Conservation (phyloP, 257 asterid genomes). For the Schizonepeta tenuifolia region DNA sequence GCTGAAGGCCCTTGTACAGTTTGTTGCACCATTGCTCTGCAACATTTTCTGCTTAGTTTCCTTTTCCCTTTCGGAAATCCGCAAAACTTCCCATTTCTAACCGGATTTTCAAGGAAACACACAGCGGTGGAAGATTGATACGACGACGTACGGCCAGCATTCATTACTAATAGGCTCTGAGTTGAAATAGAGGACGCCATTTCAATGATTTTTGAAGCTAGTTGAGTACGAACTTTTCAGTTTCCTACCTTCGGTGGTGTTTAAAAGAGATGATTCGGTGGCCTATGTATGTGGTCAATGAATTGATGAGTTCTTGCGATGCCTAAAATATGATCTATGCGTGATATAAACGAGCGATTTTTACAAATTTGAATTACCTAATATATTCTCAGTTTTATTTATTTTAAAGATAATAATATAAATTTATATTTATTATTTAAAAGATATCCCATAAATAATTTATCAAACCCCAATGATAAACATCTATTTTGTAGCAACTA, state of each 20-base stretch:
- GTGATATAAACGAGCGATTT: too few species aligned
- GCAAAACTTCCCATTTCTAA: neutral
- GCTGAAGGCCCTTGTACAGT: constrained; percentile 69
- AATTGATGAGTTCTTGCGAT: constrained; percentile 1
- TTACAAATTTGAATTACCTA: too few species aligned
- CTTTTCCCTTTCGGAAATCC: constrained; percentile 23
- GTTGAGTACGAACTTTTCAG: neutral
- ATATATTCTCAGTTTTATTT: too few species aligned
- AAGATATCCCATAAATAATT: too few species aligned
- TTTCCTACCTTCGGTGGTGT: neutral
- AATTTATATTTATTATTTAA: too few species aligned
- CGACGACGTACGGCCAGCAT: constrained; percentile 24
- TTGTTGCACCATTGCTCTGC: constrained; percentile 67
- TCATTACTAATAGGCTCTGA: constrained; percentile 32
- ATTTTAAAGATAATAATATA: too few species aligned
- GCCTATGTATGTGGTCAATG: neutral
- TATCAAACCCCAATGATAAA: too few species aligned
- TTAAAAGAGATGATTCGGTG: neutral
- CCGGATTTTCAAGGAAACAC: constrained; percentile 15
- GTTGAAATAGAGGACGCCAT: constrained; percentile 47
- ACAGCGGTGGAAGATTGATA: constrained; percentile 20
- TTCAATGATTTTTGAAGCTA: neutral
- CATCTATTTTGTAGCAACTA: too few species aligned
- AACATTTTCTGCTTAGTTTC: constrained; percentile 31
- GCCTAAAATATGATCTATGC: too few species aligned